Base-by-base conservation (phyloP, 163 green algal species). In the Volvox carteri region DNA sequence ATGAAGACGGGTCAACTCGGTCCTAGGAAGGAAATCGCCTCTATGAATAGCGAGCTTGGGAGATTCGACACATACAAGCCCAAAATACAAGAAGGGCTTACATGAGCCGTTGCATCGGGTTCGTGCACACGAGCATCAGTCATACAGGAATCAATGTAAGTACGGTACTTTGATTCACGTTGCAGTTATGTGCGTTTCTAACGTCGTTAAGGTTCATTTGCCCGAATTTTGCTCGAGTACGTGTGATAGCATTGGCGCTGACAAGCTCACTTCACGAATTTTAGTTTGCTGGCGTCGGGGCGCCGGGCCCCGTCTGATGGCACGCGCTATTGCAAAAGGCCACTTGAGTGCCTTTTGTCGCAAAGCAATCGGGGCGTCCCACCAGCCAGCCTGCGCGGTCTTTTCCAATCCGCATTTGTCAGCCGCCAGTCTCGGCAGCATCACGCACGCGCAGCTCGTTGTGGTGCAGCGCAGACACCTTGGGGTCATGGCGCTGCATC, bases 281-380 rank as follows among this genome's bases (percentile, higher is more conserved):
- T 12, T 65, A 5, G 21, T 54, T 58, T 70, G 7, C 33, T 84
- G 75, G 50, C 75, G 48, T 85, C 77, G 77, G 77, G 77, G 77
- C 77, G 77, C 52, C 77, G 52, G 77, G 77, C 77, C 77, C 77
- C 77, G 77, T 35, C 19, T 85, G 35, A 85, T 85, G 77, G 77
- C 77, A 19, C 52, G 48, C n/a, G 21, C 30, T 25, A 50, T 30
- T 70, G 14, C 48, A 23, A 14, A 35, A 30, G 46, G 48, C 2
- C 25, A 62, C 25, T 1, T 62, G 42, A 65, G 21, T 44, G 28
- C 25, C 25, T 25, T 62, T 25, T 80, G 44, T 19, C 30, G 23
- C 42, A 42, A 80, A 80, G 44, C 73, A 30, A n/a, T 80, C 25
- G 5, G 73, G 44, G 11, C 39, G 14, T 78, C 14, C 18, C 30